Conservation (phyloP, 163 green algal genomes). For the Botryococcus braunii region DNA sequence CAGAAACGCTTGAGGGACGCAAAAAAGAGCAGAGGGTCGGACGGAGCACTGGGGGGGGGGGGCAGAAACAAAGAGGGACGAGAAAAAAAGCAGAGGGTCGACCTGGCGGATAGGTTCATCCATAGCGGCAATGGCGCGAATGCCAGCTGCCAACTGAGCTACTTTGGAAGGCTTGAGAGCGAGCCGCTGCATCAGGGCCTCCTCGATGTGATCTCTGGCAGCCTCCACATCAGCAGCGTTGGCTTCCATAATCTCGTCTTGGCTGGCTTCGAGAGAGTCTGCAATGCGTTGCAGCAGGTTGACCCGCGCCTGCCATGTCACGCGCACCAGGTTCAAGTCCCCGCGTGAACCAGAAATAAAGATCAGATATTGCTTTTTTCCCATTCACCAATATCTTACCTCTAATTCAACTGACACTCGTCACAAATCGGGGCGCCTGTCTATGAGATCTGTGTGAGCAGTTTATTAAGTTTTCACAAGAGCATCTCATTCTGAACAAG, state of each 20-base stretch:
- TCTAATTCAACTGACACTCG: too few relatives aligned
- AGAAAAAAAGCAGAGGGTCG: background rate
- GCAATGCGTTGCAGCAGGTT: slow-evolving; percentile 75
- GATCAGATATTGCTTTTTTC: too few relatives aligned
- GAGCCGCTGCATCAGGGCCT: slow-evolving; percentile 70
- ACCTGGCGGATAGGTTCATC: slow-evolving; percentile 35
- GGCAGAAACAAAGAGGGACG: too few relatives aligned
- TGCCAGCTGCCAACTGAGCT: slow-evolving; percentile 41
- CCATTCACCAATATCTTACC: too few relatives aligned
- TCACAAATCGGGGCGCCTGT: too few relatives aligned
- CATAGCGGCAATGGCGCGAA: slow-evolving; percentile 21
- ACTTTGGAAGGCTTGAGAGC: slow-evolving; percentile 84
- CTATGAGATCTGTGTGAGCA: too few relatives aligned
- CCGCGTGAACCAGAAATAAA: too few relatives aligned
- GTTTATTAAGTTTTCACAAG: too few relatives aligned
- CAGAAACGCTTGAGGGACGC: too few relatives aligned
- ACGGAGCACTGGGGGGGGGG: background rate
- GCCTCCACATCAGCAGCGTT: slow-evolving; percentile 71
- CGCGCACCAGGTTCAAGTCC: too few relatives aligned
- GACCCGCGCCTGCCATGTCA: slow-evolving; percentile 56
- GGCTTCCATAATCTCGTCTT: slow-evolving; percentile 69
- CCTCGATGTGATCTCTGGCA: slow-evolving; percentile 44
- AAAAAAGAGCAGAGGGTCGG: background rate
- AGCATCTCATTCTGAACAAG: too few relatives aligned
- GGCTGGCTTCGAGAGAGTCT: slow-evolving; percentile 60